phyloP scores from a whole-genome alignment of 805 yeast genomes.

The Wickerhamomyces sydowiorum region DNA sequence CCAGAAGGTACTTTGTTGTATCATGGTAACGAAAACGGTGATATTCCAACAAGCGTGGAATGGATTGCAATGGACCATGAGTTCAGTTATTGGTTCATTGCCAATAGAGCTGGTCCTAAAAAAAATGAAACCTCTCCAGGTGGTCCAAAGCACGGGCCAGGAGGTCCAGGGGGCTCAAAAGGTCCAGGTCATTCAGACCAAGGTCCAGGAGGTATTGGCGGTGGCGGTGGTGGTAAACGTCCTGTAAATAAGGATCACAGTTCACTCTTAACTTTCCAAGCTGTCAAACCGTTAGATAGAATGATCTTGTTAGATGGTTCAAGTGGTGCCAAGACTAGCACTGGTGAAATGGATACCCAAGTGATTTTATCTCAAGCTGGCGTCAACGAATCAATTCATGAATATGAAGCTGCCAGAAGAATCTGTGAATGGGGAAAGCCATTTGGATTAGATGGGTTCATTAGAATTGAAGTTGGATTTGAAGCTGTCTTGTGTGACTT shows the following conservation, averaged over 20 bases:
- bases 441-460: conserved; percentile 52
- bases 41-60: conserved; percentile 42
- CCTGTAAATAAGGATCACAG: conserved; percentile 7
- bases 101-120: conserved; percentile 12
- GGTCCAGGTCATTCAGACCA: neutral
- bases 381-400: conserved; percentile 29
- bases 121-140: conserved; percentile 3
- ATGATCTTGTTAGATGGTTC: conserved; percentile 59
- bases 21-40: conserved; percentile 40
- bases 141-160: neutral
- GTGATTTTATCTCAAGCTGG: conserved; percentile 31
- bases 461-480: conserved; percentile 55
- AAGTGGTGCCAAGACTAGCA: conserved; percentile 51
- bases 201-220: conserved; percentile 2
- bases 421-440: conserved; percentile 48
- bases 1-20: conserved; percentile 55
- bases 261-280: conserved; percentile 40
- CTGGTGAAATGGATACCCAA: conserved; percentile 63
- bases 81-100: conserved; percentile 47
- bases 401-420: conserved; percentile 38
- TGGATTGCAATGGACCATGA: conserved; percentile 66
- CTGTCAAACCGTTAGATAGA: conserved; percentile 40
- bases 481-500: conserved; percentile 61
- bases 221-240: neutral
- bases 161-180: conserved; percentile 1